phyloP scores from a whole-genome alignment of 2,329 filamentous ascomycete species.

The Davidsoniella australis region DNA sequence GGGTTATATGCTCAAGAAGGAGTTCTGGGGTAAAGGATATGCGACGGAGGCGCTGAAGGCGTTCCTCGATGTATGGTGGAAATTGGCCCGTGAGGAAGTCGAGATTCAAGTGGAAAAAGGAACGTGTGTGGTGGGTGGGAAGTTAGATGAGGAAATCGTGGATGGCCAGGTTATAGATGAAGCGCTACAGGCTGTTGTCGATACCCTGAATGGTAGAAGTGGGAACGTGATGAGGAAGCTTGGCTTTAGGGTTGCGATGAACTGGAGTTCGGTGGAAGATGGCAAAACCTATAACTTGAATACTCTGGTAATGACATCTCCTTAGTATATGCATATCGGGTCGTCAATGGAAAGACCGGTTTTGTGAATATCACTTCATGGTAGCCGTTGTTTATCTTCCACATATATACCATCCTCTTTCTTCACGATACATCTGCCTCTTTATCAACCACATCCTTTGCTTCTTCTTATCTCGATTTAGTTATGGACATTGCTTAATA shows the following conservation, averaged over 20 bases:
- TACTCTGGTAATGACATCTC: not conserved
- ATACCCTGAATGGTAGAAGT: constrained; percentile 33
- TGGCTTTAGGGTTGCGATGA: constrained; percentile 33
- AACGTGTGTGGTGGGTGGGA: constrained; percentile 18
- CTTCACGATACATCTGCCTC: not conserved
- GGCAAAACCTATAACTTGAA: constrained; percentile 5
- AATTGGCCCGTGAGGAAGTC: constrained; percentile 28
- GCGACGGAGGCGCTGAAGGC: constrained; percentile 37
- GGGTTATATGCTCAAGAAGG: constrained; percentile 38
- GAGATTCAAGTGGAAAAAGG: constrained; percentile 26
- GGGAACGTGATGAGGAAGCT: constrained; percentile 37
- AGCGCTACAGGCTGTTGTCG: constrained; percentile 29
- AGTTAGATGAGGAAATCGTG: not conserved
- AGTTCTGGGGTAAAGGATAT: constrained; percentile 38
- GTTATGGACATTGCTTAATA: too few relatives aligned
- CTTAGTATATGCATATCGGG: not conserved
- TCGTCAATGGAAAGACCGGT: constrained; percentile 4
- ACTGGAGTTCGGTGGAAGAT: constrained; percentile 20
- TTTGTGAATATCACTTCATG: not conserved
- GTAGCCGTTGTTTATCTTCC: not conserved
- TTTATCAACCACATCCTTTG: not conserved
- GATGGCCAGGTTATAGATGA: constrained; percentile 21
- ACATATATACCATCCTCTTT: not conserved
- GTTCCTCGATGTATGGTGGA: constrained; percentile 30
- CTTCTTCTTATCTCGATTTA: too few relatives aligned